Evolutionary conservation across 164 flowering plant species (phyloP).

Genomic region (Umbellularia californica): DNA sequence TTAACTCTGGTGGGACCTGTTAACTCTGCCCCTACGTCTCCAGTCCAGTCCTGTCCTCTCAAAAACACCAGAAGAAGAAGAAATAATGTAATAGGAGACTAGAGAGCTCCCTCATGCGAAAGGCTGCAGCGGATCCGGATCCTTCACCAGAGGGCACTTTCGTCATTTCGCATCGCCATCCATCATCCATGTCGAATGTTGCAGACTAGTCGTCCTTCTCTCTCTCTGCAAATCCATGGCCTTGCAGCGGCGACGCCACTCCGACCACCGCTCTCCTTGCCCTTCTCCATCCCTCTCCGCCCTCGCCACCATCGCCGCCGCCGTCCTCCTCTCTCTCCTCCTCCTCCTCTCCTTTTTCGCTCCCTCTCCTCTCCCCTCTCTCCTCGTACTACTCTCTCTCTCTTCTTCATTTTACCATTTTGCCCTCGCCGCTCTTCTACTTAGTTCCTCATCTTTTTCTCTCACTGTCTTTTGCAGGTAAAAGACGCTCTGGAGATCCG

Average conservation of each 20-base stretch:
- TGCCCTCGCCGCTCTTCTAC: background rate
- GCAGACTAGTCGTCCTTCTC: too few species aligned
- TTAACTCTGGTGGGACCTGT: too few species aligned
- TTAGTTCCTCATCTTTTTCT: background rate
- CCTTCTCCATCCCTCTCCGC: conserved; percentile 27
- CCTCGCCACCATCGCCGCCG: conserved; percentile 13
- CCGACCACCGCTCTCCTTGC: conserved; percentile 15
- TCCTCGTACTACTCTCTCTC: background rate
- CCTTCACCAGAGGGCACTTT: too few species aligned
- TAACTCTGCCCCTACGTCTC: too few species aligned
- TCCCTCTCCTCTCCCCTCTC: conserved; percentile 14
- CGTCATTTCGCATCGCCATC: too few species aligned
- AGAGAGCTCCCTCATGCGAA: too few species aligned
- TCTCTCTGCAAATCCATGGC: conserved; percentile 7
- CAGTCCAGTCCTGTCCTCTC: too few species aligned
- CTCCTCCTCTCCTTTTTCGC: conserved; percentile 38
- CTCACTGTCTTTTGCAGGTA: conserved; percentile 14
- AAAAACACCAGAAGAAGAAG: too few species aligned
- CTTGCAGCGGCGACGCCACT: conserved; percentile 16
- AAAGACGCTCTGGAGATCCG: conserved; percentile 12
- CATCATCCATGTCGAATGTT: too few species aligned
- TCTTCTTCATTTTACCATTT: background rate
- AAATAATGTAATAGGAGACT: too few species aligned
- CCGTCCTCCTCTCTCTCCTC: conserved; percentile 44
- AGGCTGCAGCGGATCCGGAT: too few species aligned